Evolutionary conservation across 2,329 filamentous ascomycete genomes (phyloP), one percentile per base, ranked within the genome.

Genomic region (Pseudonectria buxi): DNA sequence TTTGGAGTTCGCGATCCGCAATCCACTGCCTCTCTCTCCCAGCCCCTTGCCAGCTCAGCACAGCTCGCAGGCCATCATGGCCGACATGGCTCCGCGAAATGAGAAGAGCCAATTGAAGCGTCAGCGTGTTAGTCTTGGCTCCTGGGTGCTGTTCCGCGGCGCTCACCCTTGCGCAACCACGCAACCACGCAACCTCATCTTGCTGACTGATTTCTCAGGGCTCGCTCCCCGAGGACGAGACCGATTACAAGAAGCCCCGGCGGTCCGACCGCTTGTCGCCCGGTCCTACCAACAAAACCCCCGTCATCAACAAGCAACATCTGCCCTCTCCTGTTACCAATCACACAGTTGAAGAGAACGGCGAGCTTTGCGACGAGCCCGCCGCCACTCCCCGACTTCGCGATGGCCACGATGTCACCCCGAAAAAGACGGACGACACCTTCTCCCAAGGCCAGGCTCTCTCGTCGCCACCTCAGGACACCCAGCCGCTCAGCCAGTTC

Each of bases 91-190:
- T 62, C 71, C 78, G 62, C 66, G 70, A 52, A 60, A 63, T 47
- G 83, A 92, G 64, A 86, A 86, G 69, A 88, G 82, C 68, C 83
- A 85, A 66, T 78, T 92, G 67, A 94, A 94, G 71, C 81, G 87
- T 57, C 76, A 69, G 50, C 76, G 82, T 62, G 86, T 92, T 71
- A 58, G 76, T 68, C 40, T 44, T 59, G 42, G 49, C 39, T 36
- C 33, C 14, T 40, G 22, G 30, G 5, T 9, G 18, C 18, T 22
- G 5, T 22, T 22, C 5, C 18, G 18, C 18, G 18, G 18, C 18
- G 5, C 18, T 5, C 9, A 5, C 18, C 18, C 18, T 22, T 9
- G 18, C 18, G 18, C 18, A 22, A 22, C 18, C 39, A 33, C 35
- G 30, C 32, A 29, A 28, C 37, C 33, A 41, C 39, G 41, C 28